Evolutionary conservation across 352 stramenopile genomes (phyloP).

Genomic region (Pythium aquatile): DNA sequence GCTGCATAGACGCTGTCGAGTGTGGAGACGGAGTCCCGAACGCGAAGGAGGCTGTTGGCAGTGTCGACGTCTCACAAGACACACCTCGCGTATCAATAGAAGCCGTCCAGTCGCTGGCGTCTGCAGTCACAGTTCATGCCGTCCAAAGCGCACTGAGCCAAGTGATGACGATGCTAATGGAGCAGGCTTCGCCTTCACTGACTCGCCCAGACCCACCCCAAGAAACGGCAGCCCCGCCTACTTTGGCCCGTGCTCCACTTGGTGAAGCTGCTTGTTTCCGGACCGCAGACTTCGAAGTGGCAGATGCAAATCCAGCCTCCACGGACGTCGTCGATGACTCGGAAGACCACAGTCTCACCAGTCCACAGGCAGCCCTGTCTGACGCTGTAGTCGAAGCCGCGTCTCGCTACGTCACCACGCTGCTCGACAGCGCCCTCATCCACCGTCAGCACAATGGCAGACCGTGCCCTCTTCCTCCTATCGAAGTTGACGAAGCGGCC

Average conservation of each 20-base stretch:
- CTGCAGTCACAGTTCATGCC: not conserved
- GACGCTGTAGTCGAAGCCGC: not conserved
- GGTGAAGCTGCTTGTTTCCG: not conserved
- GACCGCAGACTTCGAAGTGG: not conserved
- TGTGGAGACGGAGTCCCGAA: no score
- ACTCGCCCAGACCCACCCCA: no score
- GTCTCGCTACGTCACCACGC: not conserved
- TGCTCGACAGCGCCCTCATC: not conserved
- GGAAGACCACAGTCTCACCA: not conserved
- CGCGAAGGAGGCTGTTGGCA: not conserved
- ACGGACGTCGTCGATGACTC: constrained; percentile 4
- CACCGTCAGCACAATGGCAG: not conserved
- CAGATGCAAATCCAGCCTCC: not conserved
- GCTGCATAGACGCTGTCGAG: not conserved
- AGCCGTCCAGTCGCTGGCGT: not conserved
- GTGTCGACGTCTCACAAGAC: not conserved
- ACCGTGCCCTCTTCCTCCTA: not conserved
- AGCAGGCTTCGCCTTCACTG: not conserved
- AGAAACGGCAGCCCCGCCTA: not conserved
- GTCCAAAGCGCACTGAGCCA: not conserved
- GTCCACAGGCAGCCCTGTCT: not conserved
- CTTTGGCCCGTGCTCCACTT: not conserved
- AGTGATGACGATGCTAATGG: not conserved
- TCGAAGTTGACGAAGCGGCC: not conserved
- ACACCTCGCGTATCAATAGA: not conserved